Base-by-base conservation (phyloP, 805 yeast genomes). In the Starmerella stellata region DNA sequence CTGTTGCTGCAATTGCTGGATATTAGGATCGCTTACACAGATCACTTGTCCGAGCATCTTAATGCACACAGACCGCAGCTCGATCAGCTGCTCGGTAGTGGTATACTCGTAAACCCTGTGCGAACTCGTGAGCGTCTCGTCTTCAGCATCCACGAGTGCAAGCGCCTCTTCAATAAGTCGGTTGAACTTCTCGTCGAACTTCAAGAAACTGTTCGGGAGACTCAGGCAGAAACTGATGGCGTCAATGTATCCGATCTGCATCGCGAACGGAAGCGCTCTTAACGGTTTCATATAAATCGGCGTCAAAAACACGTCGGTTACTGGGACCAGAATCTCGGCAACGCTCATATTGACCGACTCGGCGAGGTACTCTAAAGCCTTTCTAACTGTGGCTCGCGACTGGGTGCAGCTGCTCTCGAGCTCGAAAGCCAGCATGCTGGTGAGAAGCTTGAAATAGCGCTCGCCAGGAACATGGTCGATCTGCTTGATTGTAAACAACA, bases 191-290 rank as follows among this genome's bases (percentile, higher is more conserved):
- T 90, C 96, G 48, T 79, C 80, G 54, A 82, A 87, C 8, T 76
- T 75, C 46, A 87, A 61, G 48, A 87, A 83, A 0, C 94, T 68
- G 45, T 78, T 70, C 11, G 81, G 90, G 36, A 87, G 63, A 1
- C 77, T 73, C 41, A 90, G 61, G 53, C 95, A 87, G 57, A 75
- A 92, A 0, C 93, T 75, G n/a, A 90, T 80, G 1, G 96, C 96
- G 57, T 90, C 96, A 44, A 90, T 85, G 55, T 90, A 85, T 28
- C 98, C 98, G 40, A 90, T 90, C 60, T 92, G 98, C 94, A 87
- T 90, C 4, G 94, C 90, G 61, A 92, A 90, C 0, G 99, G 98
- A 44, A 90, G 65, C 0, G 99, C 99, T 45, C 99, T 68, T 41
- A 90, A 60, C 0, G 99, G 99, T 54, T 90, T 90, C 3, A 94